Evolutionary conservation across 164 flowering plant species (phyloP), one percentile per base, ranked within the genome.

Genomic region (Magnolia changhungtana): DNA sequence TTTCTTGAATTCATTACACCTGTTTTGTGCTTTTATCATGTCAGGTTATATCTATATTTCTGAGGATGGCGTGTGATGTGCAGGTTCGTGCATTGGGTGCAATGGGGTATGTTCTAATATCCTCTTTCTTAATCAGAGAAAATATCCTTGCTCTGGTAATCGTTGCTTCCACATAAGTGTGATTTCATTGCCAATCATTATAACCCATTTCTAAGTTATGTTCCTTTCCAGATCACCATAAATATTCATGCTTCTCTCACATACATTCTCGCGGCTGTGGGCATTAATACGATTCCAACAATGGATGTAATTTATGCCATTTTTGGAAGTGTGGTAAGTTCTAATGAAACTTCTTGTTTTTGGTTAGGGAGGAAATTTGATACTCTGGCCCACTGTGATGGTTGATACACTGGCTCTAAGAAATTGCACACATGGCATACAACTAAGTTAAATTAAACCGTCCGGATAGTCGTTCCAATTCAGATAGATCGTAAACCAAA

Each of bases 101-200:
- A 19, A 27, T 89, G 72, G 96, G 94, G 5, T 92, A 90, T 85
- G 95, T 96, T 76, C 71, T 91, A 59, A 78, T 90, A 75, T 82
- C 93, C 52, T 95, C 98, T 66, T 95, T 91, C 86, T 84, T 95
- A 79, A 90, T 95, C 82, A 88, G 94, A 84, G 97, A 95, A 86
- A 95, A 95, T 81, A 93, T 93, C 66, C 89, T 93, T 66, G 88
- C 89, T 73, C 78, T 95, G 97, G 98, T 95, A 90, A 89, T 58
- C 72, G 52, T 55, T 76, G 51, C 18, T 58, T 61, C 71, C 45
- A 37, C 13, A 3, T 14, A 50, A 7, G 61, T 16, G 18, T 55
- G 61, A 55, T 16, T 63, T 21, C n/a, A 4, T 59, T 55, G 16
- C 37, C 74, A 23, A 72, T 37, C 58, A 45, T 59, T 13, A 51